A percentile compares a stretch with the other conserved stretches of the same genome.
Conservation (phyloP, 73 alveolate species). For the Paramecium caudatum region DNA sequence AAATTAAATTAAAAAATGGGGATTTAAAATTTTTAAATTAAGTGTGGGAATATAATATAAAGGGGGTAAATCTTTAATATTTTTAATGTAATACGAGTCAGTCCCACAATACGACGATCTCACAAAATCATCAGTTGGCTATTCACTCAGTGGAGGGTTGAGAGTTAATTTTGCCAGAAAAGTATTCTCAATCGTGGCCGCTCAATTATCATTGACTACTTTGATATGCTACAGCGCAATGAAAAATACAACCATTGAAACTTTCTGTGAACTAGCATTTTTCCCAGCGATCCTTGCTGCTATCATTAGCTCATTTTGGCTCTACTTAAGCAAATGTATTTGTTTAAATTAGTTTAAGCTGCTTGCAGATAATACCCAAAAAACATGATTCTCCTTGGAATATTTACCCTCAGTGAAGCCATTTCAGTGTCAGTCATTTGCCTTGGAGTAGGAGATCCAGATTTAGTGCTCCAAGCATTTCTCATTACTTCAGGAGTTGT, state of each 20-base stretch:
- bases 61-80: conserved; percentile 33
- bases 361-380: background rate
- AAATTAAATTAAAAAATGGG: conserved; percentile 31
- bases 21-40: background rate
- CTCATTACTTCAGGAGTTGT: conserved; percentile 91
- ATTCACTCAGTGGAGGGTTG: background rate
- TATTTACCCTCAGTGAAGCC: conserved; percentile 22
- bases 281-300: conserved; percentile 8
- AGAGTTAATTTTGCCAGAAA: conserved; percentile 65
- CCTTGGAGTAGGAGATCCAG: background rate
- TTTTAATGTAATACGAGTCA: conserved; percentile 12
- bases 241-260: background rate
- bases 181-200: conserved; percentile 46
- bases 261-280: background rate
- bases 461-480: conserved; percentile 89
- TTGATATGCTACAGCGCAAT: conserved; percentile 4
- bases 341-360: background rate
- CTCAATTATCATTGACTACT: conserved; percentile 47
- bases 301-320: background rate
- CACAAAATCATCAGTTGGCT: background rate
- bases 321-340: conserved; percentile 32
- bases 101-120: conserved; percentile 14
- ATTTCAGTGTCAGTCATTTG: background rate
- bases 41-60: conserved; percentile 7
- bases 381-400: background rate